phyloP scores from a whole-genome alignment of 1,284 basidiomycete species.

The Anthracocystis setariae region DNA sequence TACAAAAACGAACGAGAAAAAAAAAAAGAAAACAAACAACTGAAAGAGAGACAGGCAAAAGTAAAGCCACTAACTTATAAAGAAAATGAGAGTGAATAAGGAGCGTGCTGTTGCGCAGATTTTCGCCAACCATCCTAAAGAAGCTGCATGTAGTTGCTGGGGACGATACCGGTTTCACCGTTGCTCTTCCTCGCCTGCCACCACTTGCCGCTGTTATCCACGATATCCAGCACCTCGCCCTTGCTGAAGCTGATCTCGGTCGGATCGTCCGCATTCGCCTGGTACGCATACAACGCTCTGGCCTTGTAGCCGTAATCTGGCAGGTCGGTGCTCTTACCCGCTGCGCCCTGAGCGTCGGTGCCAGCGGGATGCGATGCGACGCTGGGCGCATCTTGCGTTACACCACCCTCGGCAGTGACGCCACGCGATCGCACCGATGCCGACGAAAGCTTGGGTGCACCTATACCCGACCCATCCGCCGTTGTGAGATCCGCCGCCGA shows the following conservation, averaged over 20 bases:
- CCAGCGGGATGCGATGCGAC: slow-evolving; percentile 33
- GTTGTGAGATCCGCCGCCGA: slow-evolving; percentile 60
- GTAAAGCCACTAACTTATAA: too few relatives aligned
- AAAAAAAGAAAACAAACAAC: too few relatives aligned
- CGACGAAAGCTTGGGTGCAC: slow-evolving; percentile 34
- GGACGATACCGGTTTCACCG: slow-evolving; percentile 78
- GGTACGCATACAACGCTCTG: slow-evolving; percentile 88
- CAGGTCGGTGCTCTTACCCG: slow-evolving; percentile 13
- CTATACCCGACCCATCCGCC: slow-evolving; percentile 40
- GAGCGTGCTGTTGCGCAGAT: neutral
- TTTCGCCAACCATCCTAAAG: slow-evolving; percentile 26
- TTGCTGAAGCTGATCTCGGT: slow-evolving; percentile 95
- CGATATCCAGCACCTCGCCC: slow-evolving; percentile 90
- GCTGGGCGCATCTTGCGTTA: slow-evolving; percentile 31
- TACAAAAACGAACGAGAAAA: too few relatives aligned
- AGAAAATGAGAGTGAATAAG: too few relatives aligned
- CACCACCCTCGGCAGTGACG: slow-evolving; percentile 17
- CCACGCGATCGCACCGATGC: slow-evolving; percentile 39
- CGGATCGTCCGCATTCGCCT: slow-evolving; percentile 90
- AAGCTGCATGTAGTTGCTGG: slow-evolving; percentile 68
- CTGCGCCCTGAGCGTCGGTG: slow-evolving; percentile 3
- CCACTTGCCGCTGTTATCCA: slow-evolving; percentile 79
- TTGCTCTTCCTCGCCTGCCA: slow-evolving; percentile 90
- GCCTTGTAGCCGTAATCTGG: slow-evolving; percentile 74
- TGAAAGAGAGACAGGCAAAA: too few relatives aligned